Evolutionary conservation across 192 early-diverging fungal genomes (phyloP).

Genomic region (Mortierella antarctica): DNA sequence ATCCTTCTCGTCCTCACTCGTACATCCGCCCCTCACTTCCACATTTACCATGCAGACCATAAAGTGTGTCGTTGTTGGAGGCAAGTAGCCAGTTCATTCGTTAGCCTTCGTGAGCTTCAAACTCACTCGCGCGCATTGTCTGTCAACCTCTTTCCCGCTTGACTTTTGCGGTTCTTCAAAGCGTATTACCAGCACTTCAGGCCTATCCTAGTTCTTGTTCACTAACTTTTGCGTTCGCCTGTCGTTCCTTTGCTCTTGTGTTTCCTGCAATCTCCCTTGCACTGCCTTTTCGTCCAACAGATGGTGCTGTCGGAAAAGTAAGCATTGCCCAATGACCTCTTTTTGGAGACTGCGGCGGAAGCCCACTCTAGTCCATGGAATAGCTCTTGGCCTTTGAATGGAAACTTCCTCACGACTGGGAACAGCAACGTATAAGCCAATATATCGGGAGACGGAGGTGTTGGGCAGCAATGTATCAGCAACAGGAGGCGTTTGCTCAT

Average conservation of each 20-base stretch:
- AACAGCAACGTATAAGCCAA: not conserved
- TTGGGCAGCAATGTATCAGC: no score
- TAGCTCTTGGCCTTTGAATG: no score
- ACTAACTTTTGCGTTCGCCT: not conserved
- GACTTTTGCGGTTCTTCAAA: not conserved
- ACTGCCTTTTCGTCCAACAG: constrained; percentile 23
- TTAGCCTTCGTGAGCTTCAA: no score
- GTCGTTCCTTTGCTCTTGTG: not conserved
- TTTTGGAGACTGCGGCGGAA: not conserved
- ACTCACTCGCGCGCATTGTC: not conserved
- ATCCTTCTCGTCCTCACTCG: not conserved
- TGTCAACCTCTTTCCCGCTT: not conserved
- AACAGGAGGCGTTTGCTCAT: constrained; percentile 21
- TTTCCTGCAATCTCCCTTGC: not conserved
- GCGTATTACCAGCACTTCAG: not conserved
- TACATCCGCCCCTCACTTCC: not conserved
- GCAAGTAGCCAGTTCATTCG: constrained; percentile 15
- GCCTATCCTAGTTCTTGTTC: not conserved
- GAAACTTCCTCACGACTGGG: not conserved
- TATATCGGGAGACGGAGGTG: no score
- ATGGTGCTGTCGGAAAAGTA: constrained; percentile 82
- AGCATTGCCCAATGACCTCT: not conserved
- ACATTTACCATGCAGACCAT: constrained; percentile 76
- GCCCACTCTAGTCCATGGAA: no score
- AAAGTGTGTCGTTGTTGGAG: constrained; percentile 84